phyloP scores from a whole-genome alignment of 2,329 filamentous ascomycete species.

The Fusarium piperis region DNA sequence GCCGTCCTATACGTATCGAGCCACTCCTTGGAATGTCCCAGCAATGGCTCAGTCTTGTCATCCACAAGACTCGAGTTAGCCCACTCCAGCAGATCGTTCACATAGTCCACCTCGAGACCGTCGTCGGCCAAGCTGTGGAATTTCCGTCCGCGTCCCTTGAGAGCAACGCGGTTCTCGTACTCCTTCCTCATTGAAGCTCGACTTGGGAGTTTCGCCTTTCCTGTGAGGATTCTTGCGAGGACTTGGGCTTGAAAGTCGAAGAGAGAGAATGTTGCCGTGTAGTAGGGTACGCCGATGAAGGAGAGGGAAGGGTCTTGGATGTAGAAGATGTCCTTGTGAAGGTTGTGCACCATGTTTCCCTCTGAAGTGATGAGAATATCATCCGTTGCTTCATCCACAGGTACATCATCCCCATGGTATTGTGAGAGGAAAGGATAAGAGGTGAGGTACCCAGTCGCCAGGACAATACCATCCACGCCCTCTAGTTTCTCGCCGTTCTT shows the following conservation, averaged over 20 bases:
- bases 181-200: conserved; percentile 12
- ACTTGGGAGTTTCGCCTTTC: conserved; percentile 47
- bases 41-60: conserved; percentile 3
- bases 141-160: conserved; percentile 30
- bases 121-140: conserved; percentile 40
- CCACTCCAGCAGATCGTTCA: conserved; percentile 36
- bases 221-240: conserved; percentile 65
- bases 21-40: conserved; percentile 29
- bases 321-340: conserved; percentile 78
- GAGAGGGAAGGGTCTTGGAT: conserved; percentile 71
- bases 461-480: conserved; percentile 68
- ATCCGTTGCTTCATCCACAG: conserved; percentile 59
- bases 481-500: conserved; percentile 62
- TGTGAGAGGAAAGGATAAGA: conserved; percentile 71
- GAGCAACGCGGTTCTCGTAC: conserved; percentile 36
- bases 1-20: conserved; percentile 18
- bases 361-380: conserved; percentile 68
- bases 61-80: conserved; percentile 24
- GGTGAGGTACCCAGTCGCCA: conserved; percentile 76
- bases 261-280: conserved; percentile 73
- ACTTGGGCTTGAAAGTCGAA: conserved; percentile 77
- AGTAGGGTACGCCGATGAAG: conserved; percentile 73
- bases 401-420: conserved; percentile 52
- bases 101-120: conserved; percentile 36
- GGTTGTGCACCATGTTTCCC: conserved; percentile 71